Percentiles rank a stretch among this genome's conserved stretches.
These are phyloP conservation scores for Kluyveromyces starmeri DNA, from an alignment of 805 yeast genomes.

Conservation along the genomic window DNA sequence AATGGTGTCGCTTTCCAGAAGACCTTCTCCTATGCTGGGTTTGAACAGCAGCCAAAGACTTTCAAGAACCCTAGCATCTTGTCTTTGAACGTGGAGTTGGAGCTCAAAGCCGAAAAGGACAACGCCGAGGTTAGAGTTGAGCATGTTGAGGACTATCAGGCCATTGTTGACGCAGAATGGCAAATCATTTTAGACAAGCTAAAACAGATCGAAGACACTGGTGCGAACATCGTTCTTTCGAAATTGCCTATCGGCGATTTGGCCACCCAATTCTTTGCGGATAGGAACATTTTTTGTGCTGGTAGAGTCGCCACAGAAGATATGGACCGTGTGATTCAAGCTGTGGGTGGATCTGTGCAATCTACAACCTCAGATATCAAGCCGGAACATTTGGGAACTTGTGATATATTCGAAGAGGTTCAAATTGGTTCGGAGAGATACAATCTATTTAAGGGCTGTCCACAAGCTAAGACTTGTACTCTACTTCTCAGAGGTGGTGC, in stretches of 20 bases:
- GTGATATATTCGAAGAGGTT: constrained; percentile 79
- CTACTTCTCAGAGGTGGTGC: constrained; percentile 94
- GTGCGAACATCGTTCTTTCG: constrained; percentile 88
- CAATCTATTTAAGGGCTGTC: constrained; percentile 88
- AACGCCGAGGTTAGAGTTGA: constrained; percentile 97
- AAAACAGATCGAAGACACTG: constrained; percentile 70
- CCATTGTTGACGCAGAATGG: constrained; percentile 99
- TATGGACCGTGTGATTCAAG: constrained; percentile 83
- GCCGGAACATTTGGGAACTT: constrained; percentile 70
- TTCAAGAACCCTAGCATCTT: constrained; percentile 75
- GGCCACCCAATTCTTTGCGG: constrained; percentile 98
- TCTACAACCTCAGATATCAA: constrained; percentile 65
- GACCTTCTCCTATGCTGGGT: constrained; percentile 96
- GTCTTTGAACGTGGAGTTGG: constrained; percentile 84
- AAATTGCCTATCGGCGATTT: constrained; percentile 95
- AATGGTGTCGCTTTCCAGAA: constrained; percentile 96
- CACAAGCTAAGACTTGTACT: constrained; percentile 88
- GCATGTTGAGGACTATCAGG: constrained; percentile 89
- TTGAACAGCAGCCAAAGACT: constrained; percentile 93
- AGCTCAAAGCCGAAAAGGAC: constrained; percentile 96
- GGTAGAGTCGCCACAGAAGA: constrained; percentile 88
- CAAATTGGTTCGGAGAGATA: constrained; percentile 96
- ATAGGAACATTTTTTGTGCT: constrained; percentile 92
- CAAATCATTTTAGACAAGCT: constrained; percentile 80
- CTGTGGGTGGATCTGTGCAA: constrained; percentile 89